Base-by-base conservation (phyloP, 495 filamentous ascomycete species). In the Hypoxylon rickii region DNA sequence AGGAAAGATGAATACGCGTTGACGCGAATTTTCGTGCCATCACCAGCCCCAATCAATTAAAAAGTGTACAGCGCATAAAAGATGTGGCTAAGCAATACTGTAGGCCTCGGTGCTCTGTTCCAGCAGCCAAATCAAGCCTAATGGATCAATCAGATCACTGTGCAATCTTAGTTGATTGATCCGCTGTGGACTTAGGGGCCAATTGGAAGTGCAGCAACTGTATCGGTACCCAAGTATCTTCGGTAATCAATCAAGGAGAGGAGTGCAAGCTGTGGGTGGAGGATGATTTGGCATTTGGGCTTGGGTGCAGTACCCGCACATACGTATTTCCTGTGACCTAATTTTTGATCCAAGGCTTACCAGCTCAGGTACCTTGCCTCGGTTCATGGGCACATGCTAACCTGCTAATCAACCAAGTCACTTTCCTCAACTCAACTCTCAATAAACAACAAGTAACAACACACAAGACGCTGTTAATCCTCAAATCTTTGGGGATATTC, bases 21-120 rank as follows among this genome's bases (percentile, higher is more conserved):
- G 42, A 64, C 66, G 66, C 59, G 66, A 66, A 65, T 66, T 69
- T 64, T 69, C 63, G 66, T 59, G 66, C 31, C 2, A 22, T 16
- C 33, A 55, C 34, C 58, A 69, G 66, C 66, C 63, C 53, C 53
- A 61, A 10, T 39, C 34, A 63, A 58, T 65, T n/a, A n/a, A 57
- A 64, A 52, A n/a, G 33, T 17, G 15, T 45, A 19, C 19, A 16
- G 21, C 33, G 12, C 22, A 32, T 7, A 13, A 11, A n/a, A n/a
- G n/a, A 11, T 34, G 37, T 49, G 37, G 44, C 53, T 49, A 34
- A 20, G 10, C 13, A 24, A 7, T n/a, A n/a, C n/a, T n/a, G n/a
- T n/a, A n/a, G n/a, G n/a, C n/a, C n/a, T n/a, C n/a, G n/a, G n/a
- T n/a, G n/a, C n/a, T n/a, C n/a, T n/a, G n/a, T n/a, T n/a, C n/a